A percentile compares a stretch with the other conserved stretches of the same genome.
phyloP scores from a whole-genome alignment of 768 basidiomycete species.

The Boletus subcaerulescens region DNA sequence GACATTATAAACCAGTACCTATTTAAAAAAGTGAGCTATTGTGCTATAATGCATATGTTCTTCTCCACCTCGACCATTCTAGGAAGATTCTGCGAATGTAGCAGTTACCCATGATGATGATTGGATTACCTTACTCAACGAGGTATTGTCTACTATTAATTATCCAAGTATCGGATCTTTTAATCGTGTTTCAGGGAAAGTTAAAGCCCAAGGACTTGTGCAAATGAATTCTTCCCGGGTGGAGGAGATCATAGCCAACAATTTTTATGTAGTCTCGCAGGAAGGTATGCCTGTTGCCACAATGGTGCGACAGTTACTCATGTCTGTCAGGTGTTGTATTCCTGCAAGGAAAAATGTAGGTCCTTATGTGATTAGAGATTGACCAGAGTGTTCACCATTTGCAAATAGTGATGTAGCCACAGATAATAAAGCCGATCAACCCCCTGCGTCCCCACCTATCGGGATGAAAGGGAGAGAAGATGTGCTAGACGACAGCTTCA shows the following conservation, averaged over 20 bases:
- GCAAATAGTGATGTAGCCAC: background rate
- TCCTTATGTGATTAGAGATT: background rate
- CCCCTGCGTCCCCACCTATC: background rate
- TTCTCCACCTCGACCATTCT: background rate
- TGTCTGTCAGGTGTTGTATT: background rate
- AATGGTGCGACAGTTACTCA: background rate
- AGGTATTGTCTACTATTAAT: no score
- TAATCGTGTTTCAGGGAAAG: background rate
- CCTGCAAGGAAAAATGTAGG: background rate
- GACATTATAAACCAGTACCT: constrained; percentile 10
- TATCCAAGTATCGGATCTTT: background rate
- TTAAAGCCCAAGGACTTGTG: background rate
- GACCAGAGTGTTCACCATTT: background rate
- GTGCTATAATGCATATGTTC: background rate
- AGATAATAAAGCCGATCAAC: background rate
- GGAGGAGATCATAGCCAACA: background rate
- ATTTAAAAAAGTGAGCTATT: background rate
- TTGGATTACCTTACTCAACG: background rate
- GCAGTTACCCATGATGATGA: constrained; percentile 7
- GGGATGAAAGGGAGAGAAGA: background rate
- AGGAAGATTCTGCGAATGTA: background rate
- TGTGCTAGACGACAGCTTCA: background rate
- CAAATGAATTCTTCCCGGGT: background rate
- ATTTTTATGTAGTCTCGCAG: constrained; percentile 1
- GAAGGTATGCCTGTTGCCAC: background rate